Evolutionary conservation across 2,329 filamentous ascomycete species (phyloP), one percentile per base, ranked within the genome.

Genomic region (Chrysoporthe puriensis): DNA sequence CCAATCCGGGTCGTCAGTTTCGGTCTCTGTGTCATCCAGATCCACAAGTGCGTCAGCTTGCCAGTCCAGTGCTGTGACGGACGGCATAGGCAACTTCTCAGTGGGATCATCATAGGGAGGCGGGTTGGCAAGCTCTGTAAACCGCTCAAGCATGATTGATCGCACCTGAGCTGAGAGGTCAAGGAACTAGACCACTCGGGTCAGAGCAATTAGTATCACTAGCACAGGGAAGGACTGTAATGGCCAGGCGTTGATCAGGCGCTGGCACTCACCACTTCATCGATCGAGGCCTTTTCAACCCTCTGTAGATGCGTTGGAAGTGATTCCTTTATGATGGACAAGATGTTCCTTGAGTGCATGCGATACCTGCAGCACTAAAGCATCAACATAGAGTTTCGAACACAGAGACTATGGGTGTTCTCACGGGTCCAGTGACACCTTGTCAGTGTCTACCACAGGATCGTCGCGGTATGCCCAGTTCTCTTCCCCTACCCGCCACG

Each of bases 261-360:
- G 44, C n/a, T 11, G 1, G 14, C 52, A 50, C 66, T 48, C 32
- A 68, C 68, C 9, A 97, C 94, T 79, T 99, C 96, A 76, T 99
- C 96, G 66, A 98, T 92, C 74, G 93, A 91, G 21, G 95, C 96
- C 77, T 98, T 99, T 81, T 99, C 95, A 57, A 97, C 88, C 73
- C 85, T 88, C 76, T 93, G 91, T 70, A 89, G 77, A 56, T 86
- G 79, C 0, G 84, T 76, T 1, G 91, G 91, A 57, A 97, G 79
- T 44, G 83, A 82, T 4, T 91, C 90, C 75, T 94, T 95, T 75
- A 98, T 92, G 66, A 89, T 80, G 13, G 88, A 86, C 73, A 98
- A 77, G 68, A 98, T 97, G 79, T 86, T 91, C 70, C 94, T 86
- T 21, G 92, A 96, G 78, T 97, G 88, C 42, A 92, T 84, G 46